Conservation (phyloP, 2,329 filamentous ascomycete genomes). For the Trichoderma asperellum region DNA sequence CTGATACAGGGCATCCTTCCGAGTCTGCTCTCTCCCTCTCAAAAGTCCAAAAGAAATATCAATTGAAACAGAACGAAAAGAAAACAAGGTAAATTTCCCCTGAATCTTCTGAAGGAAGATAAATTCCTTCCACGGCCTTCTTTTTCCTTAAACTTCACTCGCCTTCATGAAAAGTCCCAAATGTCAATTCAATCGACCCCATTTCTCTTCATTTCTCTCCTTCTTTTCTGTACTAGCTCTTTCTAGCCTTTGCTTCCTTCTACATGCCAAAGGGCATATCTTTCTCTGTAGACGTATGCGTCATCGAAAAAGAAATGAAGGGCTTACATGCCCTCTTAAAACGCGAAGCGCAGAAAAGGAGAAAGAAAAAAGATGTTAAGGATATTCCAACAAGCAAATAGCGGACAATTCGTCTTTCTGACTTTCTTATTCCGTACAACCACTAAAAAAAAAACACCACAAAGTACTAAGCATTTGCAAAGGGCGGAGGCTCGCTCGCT, state of each 20-base stretch:
- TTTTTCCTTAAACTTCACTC: background rate
- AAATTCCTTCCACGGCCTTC: background rate
- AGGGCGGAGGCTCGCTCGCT: constrained; percentile 18
- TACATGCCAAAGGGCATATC: background rate
- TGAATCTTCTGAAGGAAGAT: background rate
- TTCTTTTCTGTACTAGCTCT: background rate
- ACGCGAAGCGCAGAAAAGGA: background rate
- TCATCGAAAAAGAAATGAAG: background rate
- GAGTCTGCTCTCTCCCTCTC: background rate
- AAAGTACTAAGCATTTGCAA: constrained; percentile 20
- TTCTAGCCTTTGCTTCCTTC: background rate
- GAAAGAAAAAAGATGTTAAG: background rate
- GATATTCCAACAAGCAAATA: background rate
- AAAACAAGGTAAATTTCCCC: background rate
- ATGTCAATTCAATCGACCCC: background rate
- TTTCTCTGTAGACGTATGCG: background rate
- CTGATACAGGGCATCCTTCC: background rate
- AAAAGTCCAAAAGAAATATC: background rate
- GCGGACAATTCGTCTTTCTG: constrained; percentile 7
- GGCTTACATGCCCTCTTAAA: background rate
- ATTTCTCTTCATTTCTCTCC: background rate
- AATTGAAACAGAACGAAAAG: background rate
- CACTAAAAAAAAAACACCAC: constrained; percentile 17
- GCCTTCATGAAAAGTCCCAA: background rate
- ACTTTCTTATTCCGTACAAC: constrained; percentile 15